phyloP scores from a whole-genome alignment of 2,329 filamentous ascomycete genomes.

The Escovopsis sp. region DNA sequence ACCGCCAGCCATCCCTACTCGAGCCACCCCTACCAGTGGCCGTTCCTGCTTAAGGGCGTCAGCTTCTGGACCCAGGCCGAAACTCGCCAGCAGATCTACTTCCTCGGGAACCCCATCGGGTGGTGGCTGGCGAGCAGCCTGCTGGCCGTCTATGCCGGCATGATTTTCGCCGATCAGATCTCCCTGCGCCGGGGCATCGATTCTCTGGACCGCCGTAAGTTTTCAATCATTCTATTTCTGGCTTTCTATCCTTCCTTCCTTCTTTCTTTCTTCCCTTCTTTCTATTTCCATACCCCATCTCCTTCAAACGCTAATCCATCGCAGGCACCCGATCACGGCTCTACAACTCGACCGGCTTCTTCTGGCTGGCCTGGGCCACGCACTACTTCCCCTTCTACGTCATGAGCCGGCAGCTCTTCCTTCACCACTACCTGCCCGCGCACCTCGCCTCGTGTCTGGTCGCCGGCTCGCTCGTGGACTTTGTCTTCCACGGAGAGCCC shows the following conservation, averaged over 20 bases:
- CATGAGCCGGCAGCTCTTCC: constrained; percentile 95
- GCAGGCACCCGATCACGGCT: constrained; percentile 77
- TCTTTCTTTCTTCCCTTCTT: no score
- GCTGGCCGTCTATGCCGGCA: constrained; percentile 83
- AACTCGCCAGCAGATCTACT: constrained; percentile 94
- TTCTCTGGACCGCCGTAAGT: constrained; percentile 83
- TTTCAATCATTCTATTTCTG: background rate
- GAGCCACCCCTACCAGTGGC: constrained; percentile 92
- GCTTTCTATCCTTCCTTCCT: constrained; percentile 9
- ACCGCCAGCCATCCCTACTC: constrained; percentile 95
- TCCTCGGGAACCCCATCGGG: constrained; percentile 88
- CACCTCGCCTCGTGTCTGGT: constrained; percentile 85
- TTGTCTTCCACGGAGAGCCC: constrained; percentile 86
- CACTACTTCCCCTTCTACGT: constrained; percentile 97
- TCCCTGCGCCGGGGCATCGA: constrained; percentile 87
- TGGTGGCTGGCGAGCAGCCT: constrained; percentile 96
- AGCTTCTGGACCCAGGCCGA: constrained; percentile 99
- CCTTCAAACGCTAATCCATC: background rate
- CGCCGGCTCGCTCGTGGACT: constrained; percentile 81
- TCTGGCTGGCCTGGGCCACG: constrained; percentile 94
- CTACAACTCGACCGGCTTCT: constrained; percentile 98
- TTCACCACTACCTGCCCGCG: constrained; percentile 93
- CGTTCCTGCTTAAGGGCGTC: constrained; percentile 89
- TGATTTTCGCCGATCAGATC: constrained; percentile 83
- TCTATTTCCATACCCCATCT: background rate